Conservation (phyloP, 805 yeast species). For the Starmerella potacharoeniae region DNA sequence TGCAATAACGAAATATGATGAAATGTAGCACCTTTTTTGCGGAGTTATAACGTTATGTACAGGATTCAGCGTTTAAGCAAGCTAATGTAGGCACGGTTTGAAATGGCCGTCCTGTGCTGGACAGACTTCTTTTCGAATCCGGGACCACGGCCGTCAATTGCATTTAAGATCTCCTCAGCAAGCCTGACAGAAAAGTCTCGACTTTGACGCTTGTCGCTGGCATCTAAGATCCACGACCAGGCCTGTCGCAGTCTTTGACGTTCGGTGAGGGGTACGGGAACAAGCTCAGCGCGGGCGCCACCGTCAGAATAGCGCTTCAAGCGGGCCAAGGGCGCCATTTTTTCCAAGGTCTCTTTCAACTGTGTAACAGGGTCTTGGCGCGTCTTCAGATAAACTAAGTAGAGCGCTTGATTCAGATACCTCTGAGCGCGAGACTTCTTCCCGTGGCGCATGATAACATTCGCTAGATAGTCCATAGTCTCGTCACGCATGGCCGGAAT, state of each 20-base stretch:
- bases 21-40: no score
- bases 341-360: slow-evolving; percentile 62
- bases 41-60: background rate
- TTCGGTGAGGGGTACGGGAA: slow-evolving; percentile 72
- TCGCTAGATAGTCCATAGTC: slow-evolving; percentile 64
- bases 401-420: slow-evolving; percentile 63
- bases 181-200: slow-evolving; percentile 77
- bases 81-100: slow-evolving; percentile 42
- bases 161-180: slow-evolving; percentile 77
- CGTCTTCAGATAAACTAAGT: slow-evolving; percentile 58
- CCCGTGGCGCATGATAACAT: slow-evolving; percentile 87
- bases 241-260: slow-evolving; percentile 82
- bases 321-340: slow-evolving; percentile 72
- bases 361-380: slow-evolving; percentile 72
- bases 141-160: slow-evolving; percentile 64
- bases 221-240: slow-evolving; percentile 81
- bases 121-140: slow-evolving; percentile 74
- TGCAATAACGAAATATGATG: no score
- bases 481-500: slow-evolving; percentile 58
- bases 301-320: slow-evolving; percentile 71
- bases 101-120: slow-evolving; percentile 77
- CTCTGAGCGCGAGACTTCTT: slow-evolving; percentile 71
- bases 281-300: slow-evolving; percentile 66
- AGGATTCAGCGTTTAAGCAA: slow-evolving; percentile 9
- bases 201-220: slow-evolving; percentile 66